Evolutionary conservation across 352 stramenopile genomes (phyloP).

Genomic region (Halophytophthora polymorphica): DNA sequence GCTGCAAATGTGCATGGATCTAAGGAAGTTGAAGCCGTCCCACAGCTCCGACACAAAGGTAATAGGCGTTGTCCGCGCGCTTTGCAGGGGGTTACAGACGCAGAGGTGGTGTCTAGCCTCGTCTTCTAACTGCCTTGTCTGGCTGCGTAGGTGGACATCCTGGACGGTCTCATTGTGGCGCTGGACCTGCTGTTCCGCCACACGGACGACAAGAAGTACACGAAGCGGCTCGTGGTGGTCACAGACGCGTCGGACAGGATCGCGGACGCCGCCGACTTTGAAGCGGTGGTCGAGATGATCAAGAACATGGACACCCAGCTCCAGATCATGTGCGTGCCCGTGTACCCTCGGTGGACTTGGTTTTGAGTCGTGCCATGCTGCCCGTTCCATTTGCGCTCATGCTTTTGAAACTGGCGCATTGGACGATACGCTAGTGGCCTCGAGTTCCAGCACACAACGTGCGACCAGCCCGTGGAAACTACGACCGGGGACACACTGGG

Average conservation of each 20-base stretch:
- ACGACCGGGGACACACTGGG: conserved; percentile 15
- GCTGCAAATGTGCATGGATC: conserved; percentile 54
- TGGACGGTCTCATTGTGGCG: conserved; percentile 81
- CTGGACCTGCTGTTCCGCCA: conserved; percentile 73
- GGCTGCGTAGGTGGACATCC: conserved; percentile 49
- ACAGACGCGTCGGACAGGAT: conserved; percentile 68
- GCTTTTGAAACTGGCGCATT: conserved; percentile 1
- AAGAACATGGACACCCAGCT: conserved; percentile 76
- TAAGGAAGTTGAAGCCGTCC: conserved; percentile 36
- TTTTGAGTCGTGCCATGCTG: background rate
- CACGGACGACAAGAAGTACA: conserved; percentile 77
- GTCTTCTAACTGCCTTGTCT: no score
- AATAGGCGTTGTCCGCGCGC: no score
- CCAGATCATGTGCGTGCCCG: conserved; percentile 63
- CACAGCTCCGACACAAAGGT: conserved; percentile 26
- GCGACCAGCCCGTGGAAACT: conserved; percentile 25
- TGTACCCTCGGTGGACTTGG: background rate
- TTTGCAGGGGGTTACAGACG: no score
- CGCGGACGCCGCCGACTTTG: conserved; percentile 55
- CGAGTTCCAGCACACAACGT: conserved; percentile 59
- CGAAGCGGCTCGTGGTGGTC: conserved; percentile 72
- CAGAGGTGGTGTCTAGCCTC: no score
- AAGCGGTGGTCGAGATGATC: conserved; percentile 72
- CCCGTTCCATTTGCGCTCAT: background rate
- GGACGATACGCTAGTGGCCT: conserved; percentile 37